Evolutionary conservation across 2,329 filamentous ascomycete genomes (phyloP).

Genomic region (Rasamsonia emersonii): DNA sequence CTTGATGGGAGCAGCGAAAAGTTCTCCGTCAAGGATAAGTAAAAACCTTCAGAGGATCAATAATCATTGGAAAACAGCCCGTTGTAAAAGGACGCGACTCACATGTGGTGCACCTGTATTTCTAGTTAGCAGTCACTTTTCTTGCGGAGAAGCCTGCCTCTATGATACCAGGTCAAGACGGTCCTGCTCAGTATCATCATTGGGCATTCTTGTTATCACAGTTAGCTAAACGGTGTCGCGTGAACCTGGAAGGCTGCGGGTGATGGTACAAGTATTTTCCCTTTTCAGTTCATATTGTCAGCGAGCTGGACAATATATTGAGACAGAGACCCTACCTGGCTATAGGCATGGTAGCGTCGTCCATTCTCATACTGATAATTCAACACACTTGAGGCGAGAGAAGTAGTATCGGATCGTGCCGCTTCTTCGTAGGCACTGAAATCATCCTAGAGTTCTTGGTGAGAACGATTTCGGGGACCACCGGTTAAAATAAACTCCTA

Average conservation of each 20-base stretch:
- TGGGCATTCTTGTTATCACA: constrained; percentile 14
- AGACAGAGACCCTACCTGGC: constrained; percentile 12
- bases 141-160: no score
- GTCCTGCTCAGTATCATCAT: constrained; percentile 20
- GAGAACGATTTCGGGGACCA: no score
- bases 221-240: no score
- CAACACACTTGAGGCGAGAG: no score
- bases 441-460: no score
- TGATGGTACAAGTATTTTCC: constrained; percentile 1
- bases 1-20: background rate
- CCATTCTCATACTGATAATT: constrained; percentile 17
- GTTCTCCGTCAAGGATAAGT: background rate
- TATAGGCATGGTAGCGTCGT: constrained; percentile 17
- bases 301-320: background rate
- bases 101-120: background rate
- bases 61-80: no score
- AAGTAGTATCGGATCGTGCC: no score
- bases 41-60: background rate
- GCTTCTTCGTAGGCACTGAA: no score
- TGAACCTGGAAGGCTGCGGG: no score
- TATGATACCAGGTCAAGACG: constrained; percentile 14
- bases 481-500: no score
- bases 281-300: background rate
- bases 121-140: no score
- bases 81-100: no score